Evolutionary conservation across 306 rosid species (phyloP), one percentile per base, ranked within the genome.

Genomic region (Pyrus betulifolia): DNA sequence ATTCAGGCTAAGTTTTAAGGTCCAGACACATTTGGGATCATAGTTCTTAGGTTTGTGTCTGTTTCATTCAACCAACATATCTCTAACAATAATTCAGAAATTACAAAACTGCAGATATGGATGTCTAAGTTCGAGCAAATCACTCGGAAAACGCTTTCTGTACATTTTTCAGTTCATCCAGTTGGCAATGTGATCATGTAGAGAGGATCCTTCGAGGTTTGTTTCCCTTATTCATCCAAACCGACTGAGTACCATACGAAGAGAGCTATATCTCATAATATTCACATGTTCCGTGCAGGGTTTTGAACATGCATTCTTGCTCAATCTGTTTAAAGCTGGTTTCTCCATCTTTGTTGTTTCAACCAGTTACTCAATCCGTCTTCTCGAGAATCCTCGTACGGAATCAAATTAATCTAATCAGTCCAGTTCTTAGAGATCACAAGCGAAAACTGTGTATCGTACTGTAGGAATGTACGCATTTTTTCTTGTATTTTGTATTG

Each of bases 151-250:
- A 89, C 82, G 69, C 60, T 94, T 49, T 83, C 93, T 64, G 85
- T 94, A 76, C 88, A 87, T 84, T 89, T 87, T 85, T 80, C 86
- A 38, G 91, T 92, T 74, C 95, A 92, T 81, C 98, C 97, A 15
- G 89, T 92, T 67, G 96, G 98, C 74, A 94, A 91, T 74, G 96
- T 92, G 89, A 82, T 92, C 70, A 94, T 94, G 97, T 92, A 92
- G 87, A 27, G 65, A 75, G 81, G 78, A 78, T 63, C 27, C 44
- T 69, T 78, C 45, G 27, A 69, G 88, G 96, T 87, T 71, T 73
- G 91, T 77, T 80, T 38, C 44, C 81, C 68, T 70, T 62, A 9
- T 60, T 76, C 61, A 70, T 71, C 60, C 35, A 38, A 40, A 61
- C 65, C 72, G 21, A 21, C 30, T 33, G 72, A 76, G 21, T 57